Evolutionary conservation across 768 basidiomycete species (phyloP).

Genomic region (Tylopilus sp.): DNA sequence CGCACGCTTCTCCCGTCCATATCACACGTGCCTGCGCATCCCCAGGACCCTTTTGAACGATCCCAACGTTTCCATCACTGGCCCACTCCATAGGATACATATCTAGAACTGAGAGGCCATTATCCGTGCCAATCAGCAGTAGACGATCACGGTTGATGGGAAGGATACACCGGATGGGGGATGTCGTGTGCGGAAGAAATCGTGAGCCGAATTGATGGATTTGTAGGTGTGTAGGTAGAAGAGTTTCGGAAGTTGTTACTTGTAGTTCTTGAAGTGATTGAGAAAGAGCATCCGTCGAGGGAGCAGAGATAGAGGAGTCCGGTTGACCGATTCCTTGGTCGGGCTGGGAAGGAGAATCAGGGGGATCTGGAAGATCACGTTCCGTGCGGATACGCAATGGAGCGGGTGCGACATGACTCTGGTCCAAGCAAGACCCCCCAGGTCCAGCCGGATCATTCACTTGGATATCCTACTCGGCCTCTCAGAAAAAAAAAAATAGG

Average conservation of each 20-base stretch:
- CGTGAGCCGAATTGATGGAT: conserved; percentile 81
- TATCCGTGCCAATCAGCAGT: conserved; percentile 75
- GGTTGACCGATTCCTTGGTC: not conserved
- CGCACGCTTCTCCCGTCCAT: conserved; percentile 78
- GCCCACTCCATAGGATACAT: conserved; percentile 75
- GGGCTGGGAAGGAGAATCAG: conserved; percentile 12
- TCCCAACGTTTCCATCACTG: conserved; percentile 39
- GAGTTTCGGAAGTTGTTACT: conserved; percentile 43
- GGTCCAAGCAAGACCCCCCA: conserved; percentile 6
- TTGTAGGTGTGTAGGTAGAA: conserved; percentile 63
- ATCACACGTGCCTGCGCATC: conserved; percentile 66
- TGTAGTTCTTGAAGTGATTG: conserved; percentile 33
- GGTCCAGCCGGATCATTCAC: conserved; percentile 5
- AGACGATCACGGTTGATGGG: conserved; percentile 63
- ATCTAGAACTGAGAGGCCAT: conserved; percentile 78
- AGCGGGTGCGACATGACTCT: conserved; percentile 8
- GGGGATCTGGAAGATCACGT: conserved; percentile 29
- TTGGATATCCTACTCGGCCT: conserved; percentile 12
- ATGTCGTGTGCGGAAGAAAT: conserved; percentile 76
- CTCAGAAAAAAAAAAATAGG: conserved; percentile 3
- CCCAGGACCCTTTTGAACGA: conserved; percentile 55
- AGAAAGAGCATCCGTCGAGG: conserved; percentile 26
- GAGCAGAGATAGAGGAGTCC: conserved; percentile 10
- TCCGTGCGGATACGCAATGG: conserved; percentile 46
- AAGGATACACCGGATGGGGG: conserved; percentile 71